phyloP scores from a whole-genome alignment of 1,139 yeast genomes.

The Pichia sp. region DNA sequence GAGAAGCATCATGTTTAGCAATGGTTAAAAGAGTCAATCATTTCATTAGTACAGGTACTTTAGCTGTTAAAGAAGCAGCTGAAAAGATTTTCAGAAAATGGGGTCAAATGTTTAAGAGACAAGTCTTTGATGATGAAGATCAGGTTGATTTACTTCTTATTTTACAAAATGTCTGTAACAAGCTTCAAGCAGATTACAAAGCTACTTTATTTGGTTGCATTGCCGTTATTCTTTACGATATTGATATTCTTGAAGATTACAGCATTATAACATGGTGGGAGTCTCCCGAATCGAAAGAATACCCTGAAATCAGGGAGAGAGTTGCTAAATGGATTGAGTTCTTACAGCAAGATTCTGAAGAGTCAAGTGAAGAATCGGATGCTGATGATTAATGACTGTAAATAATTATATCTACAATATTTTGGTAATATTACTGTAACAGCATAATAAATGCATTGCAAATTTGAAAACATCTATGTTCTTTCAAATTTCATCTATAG shows the following conservation, averaged over 20 bases:
- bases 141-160: slow-evolving; percentile 64
- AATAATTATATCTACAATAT: not conserved
- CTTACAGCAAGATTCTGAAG: slow-evolving; percentile 65
- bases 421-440: too few relatives aligned
- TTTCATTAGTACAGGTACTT: slow-evolving; percentile 67
- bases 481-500: too few relatives aligned
- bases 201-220: slow-evolving; percentile 53
- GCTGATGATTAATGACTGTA: slow-evolving; percentile 7
- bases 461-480: too few relatives aligned
- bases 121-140: slow-evolving; percentile 73
- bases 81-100: slow-evolving; percentile 68
- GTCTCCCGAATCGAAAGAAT: slow-evolving; percentile 37
- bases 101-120: slow-evolving; percentile 73
- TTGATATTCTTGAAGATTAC: slow-evolving; percentile 77
- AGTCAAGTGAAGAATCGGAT: slow-evolving; percentile 21
- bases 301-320: slow-evolving; percentile 44
- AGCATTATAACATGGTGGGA: slow-evolving; percentile 79
- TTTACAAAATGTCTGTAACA: slow-evolving; percentile 43
- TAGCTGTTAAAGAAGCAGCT: slow-evolving; percentile 68
- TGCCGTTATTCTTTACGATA: slow-evolving; percentile 64
- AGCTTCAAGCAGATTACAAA: slow-evolving; percentile 34
- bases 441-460: too few relatives aligned
- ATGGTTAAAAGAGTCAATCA: slow-evolving; percentile 61
- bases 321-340: slow-evolving; percentile 76
- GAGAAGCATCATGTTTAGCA: slow-evolving; percentile 73